These are phyloP conservation scores for Epichloe typhina DNA, from an alignment of 2,329 filamentous ascomycete genomes.

Conservation along the genomic window DNA sequence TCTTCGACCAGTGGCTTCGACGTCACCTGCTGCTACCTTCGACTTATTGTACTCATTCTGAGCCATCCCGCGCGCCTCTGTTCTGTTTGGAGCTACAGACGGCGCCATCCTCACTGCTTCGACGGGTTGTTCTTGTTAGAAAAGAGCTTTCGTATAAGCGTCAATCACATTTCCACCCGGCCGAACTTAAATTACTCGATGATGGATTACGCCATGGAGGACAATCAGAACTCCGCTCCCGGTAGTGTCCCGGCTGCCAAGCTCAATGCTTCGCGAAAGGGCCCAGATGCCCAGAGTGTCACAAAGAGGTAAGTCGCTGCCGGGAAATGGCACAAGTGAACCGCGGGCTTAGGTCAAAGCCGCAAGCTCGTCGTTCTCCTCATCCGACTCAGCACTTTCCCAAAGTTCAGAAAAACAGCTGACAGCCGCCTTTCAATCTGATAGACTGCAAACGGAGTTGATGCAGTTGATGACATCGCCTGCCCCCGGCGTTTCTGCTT, in stretches of 20 bases:
- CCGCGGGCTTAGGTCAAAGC: background rate
- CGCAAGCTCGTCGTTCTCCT: background rate
- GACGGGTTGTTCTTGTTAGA: background rate
- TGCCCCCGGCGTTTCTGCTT: slow-evolving; percentile 86
- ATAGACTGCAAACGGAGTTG: slow-evolving; percentile 85
- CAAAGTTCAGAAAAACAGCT: background rate
- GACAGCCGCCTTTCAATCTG: background rate
- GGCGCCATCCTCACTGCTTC: background rate
- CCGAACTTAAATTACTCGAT: background rate
- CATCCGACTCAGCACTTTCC: background rate
- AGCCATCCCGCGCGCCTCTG: background rate
- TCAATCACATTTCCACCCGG: background rate
- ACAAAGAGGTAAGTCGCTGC: slow-evolving; percentile 51
- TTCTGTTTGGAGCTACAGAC: background rate
- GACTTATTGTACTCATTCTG: background rate
- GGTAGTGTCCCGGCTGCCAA: slow-evolving; percentile 50
- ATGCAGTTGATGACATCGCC: slow-evolving; percentile 98
- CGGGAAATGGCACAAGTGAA: background rate
- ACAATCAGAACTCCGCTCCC: slow-evolving; percentile 55
- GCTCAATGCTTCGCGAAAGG: slow-evolving; percentile 41
- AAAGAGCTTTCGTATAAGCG: background rate
- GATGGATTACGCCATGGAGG: slow-evolving; percentile 33
- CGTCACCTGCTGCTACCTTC: background rate
- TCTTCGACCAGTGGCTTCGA: background rate
- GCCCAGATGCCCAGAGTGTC: slow-evolving; percentile 57